These are phyloP conservation scores for Cynara cardunculus DNA, from an alignment of 129 eudicot species.

Conservation along the genomic window DNA sequence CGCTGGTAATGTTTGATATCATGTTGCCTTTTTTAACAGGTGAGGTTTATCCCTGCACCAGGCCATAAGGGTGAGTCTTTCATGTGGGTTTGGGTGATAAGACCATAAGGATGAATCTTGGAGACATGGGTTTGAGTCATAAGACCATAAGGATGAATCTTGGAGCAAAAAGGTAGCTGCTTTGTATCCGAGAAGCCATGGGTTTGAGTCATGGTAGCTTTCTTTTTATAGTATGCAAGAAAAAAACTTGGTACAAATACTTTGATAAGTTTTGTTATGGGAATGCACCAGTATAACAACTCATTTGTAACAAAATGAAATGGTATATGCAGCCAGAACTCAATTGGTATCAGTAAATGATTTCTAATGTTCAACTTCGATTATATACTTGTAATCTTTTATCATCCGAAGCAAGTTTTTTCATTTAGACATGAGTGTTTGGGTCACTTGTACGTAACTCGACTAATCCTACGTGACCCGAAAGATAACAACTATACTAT, in stretches of 20 bases:
- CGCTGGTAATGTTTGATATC: conserved; percentile 60
- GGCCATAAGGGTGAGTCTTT: neutral
- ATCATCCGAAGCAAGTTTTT: neutral
- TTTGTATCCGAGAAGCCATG: neutral
- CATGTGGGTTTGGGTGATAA: neutral
- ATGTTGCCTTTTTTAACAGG: neutral
- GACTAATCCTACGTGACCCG: neutral
- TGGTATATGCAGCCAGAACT: neutral
- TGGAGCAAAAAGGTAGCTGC: neutral
- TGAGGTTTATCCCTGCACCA: neutral
- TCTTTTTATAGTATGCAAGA: neutral
- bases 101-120: neutral
- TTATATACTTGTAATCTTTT: neutral
- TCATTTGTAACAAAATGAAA: neutral
- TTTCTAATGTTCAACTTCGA: neutral
- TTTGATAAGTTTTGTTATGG: conserved; percentile 6
- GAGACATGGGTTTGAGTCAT: conserved; percentile 7
- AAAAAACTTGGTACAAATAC: neutral
- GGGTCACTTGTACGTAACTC: neutral
- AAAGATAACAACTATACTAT: neutral
- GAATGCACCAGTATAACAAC: neutral
- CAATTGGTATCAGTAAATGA: neutral
- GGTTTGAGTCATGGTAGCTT: neutral
- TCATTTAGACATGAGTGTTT: neutral
- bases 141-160: neutral